A percentile compares a stretch with the other conserved stretches of the same genome.
phyloP scores from a whole-genome alignment of 352 stramenopile species.

The Phytopythium aichiense region DNA sequence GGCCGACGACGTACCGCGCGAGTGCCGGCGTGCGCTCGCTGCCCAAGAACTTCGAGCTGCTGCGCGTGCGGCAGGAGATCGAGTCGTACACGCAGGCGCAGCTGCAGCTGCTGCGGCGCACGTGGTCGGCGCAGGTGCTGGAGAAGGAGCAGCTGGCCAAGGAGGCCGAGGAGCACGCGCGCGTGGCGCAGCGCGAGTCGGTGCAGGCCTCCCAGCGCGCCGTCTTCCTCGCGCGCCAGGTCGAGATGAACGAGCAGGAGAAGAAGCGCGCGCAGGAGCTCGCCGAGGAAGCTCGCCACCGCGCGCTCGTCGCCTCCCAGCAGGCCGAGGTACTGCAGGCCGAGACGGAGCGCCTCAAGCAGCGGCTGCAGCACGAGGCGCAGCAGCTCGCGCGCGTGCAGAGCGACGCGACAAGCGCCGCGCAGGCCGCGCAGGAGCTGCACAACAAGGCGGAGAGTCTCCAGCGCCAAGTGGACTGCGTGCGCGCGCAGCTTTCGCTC shows the following conservation, averaged over 20 bases:
- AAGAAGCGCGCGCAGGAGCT: slow-evolving; percentile 66
- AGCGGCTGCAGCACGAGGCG: slow-evolving; percentile 66
- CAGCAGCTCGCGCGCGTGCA: slow-evolving; percentile 67
- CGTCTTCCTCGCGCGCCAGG: slow-evolving; percentile 63
- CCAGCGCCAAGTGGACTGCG: slow-evolving; percentile 73
- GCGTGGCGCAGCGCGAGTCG: slow-evolving; percentile 67
- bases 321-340: slow-evolving; percentile 67
- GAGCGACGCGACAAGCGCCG: slow-evolving; percentile 61
- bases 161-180: slow-evolving; percentile 72
- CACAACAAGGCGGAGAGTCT: slow-evolving; percentile 64
- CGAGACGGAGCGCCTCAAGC: slow-evolving; percentile 73
- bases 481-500: slow-evolving; percentile 71
- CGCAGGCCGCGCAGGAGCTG: slow-evolving; percentile 61
- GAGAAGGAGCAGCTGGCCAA: slow-evolving; percentile 69
- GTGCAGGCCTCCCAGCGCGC: slow-evolving; percentile 65
- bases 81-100: slow-evolving; percentile 64
- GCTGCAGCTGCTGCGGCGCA: slow-evolving; percentile 38
- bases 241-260: slow-evolving; percentile 83
- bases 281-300: slow-evolving; percentile 56
- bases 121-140: slow-evolving; percentile 54
- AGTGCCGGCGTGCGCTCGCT: slow-evolving; percentile 42
- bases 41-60: slow-evolving; percentile 83
- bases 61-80: slow-evolving; percentile 83
- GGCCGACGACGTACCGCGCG: slow-evolving; percentile 43
- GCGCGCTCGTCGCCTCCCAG: slow-evolving; percentile 54